Conservation (phyloP, 352 stramenopile species). For the Phytopythium sindhum region DNA sequence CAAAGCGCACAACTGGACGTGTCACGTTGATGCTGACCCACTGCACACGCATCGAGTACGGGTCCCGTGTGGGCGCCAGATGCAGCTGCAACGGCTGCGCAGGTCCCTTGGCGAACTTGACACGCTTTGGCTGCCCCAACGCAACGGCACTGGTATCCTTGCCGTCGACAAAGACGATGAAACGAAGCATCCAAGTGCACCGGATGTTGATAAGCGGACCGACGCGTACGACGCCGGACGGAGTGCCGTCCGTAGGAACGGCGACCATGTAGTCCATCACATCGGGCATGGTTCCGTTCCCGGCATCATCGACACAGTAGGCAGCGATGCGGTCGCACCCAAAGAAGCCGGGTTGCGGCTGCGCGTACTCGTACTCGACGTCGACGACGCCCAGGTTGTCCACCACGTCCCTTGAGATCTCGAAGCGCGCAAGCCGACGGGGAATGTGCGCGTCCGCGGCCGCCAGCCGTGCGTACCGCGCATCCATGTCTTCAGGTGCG, state of each 20-base stretch:
- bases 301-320: slow-evolving; percentile 30
- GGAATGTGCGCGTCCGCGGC: slow-evolving; percentile 16
- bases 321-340: slow-evolving; percentile 18
- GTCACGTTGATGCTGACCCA: slow-evolving; percentile 47
- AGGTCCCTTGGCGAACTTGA: slow-evolving; percentile 28
- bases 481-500: not conserved
- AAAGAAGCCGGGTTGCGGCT: slow-evolving; percentile 23
- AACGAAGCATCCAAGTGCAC: slow-evolving; percentile 42
- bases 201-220: slow-evolving; percentile 48
- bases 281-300: slow-evolving; percentile 9
- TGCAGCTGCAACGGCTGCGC: slow-evolving; percentile 45
- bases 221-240: slow-evolving; percentile 21
- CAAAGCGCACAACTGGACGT: slow-evolving; percentile 35
- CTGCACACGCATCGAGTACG: slow-evolving; percentile 45
- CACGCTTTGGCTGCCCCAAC: slow-evolving; percentile 24
- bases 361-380: slow-evolving; percentile 35
- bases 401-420: slow-evolving; percentile 23
- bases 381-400: slow-evolving; percentile 29
- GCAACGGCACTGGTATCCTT: slow-evolving; percentile 18
- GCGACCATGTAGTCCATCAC: slow-evolving; percentile 23
- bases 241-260: slow-evolving; percentile 17
- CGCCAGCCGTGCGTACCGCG: slow-evolving; percentile 6
- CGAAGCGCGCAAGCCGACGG: slow-evolving; percentile 20
- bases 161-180: slow-evolving; percentile 12
- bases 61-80: slow-evolving; percentile 28